phyloP scores from a whole-genome alignment of 129 eudicot species.

The Chrysanthemum seticuspe region DNA sequence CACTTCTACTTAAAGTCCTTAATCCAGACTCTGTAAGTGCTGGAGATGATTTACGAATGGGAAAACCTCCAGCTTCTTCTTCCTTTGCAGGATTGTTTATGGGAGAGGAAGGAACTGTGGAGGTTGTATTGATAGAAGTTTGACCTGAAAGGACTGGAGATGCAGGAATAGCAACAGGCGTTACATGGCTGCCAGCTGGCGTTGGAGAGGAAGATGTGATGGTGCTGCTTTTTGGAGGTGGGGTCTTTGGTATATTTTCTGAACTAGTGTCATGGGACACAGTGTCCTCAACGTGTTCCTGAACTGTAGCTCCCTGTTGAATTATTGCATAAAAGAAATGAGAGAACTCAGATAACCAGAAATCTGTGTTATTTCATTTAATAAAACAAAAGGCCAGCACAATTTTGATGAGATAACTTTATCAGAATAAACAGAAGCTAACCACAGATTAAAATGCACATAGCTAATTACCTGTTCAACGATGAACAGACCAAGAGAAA shows the following conservation, averaged over 20 bases:
- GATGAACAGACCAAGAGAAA: background rate
- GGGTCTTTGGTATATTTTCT: constrained; percentile 65
- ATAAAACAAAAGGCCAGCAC: too few species aligned
- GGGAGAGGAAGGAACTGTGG: constrained; percentile 52
- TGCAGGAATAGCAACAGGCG: constrained; percentile 42
- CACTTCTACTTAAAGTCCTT: constrained; percentile 62
- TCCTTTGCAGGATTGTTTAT: constrained; percentile 47
- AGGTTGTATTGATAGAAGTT: constrained; percentile 39
- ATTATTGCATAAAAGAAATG: background rate
- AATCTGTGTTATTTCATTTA: too few species aligned
- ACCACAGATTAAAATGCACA: background rate
- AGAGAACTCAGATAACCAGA: too few species aligned
- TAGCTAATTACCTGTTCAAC: background rate
- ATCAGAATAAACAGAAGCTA: too few species aligned
- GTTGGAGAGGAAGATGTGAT: constrained; percentile 61
- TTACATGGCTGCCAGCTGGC: constrained; percentile 53
- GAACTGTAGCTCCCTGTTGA: constrained; percentile 50
- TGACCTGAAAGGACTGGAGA: constrained; percentile 41
- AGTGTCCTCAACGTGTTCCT: constrained; percentile 67
- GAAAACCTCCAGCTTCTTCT: constrained; percentile 64
- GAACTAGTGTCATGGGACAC: constrained; percentile 58
- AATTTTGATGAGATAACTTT: too few species aligned
- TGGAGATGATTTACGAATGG: constrained; percentile 73
- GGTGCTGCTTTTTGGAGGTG: constrained; percentile 61
- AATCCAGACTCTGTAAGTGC: constrained; percentile 61